These are phyloP conservation scores for Stenogyne calaminthoides DNA, from an alignment of 305 asterid species.

Conservation along the genomic window DNA sequence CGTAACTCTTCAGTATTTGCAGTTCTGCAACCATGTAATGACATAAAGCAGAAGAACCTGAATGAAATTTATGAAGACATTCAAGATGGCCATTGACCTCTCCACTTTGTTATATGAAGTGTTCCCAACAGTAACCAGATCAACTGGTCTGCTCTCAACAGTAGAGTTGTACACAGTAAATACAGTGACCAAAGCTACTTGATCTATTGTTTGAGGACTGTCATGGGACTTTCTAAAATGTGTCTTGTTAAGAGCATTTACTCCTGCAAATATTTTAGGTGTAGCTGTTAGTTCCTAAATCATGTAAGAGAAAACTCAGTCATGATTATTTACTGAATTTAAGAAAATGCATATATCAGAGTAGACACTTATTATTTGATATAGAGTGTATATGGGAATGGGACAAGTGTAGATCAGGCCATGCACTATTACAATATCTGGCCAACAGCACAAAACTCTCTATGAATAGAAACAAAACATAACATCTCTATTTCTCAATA, in stretches of 20 bases:
- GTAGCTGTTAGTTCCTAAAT: conserved; percentile 13
- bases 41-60: conserved; percentile 52
- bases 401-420: background rate
- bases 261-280: conserved; percentile 51
- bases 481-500: conserved; percentile 6
- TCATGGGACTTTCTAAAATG: conserved; percentile 33
- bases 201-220: conserved; percentile 36
- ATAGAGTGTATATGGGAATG: background rate
- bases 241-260: conserved; percentile 69
- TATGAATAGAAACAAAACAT: background rate
- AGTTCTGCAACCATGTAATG: background rate
- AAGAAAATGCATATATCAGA: conserved; percentile 1
- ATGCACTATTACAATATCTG: background rate
- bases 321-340: background rate
- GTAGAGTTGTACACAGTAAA: conserved; percentile 69
- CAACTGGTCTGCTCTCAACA: conserved; percentile 48
- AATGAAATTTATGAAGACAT: conserved; percentile 70
- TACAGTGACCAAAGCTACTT: conserved; percentile 69
- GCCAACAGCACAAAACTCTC: background rate
- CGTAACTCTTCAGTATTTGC: background rate
- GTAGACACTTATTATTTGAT: background rate
- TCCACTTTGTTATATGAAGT: conserved; percentile 66
- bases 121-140: conserved; percentile 70
- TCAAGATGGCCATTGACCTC: conserved; percentile 75
- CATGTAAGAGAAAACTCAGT: background rate